Conservation (phyloP, 306 rosid species). For the cucumber (Cucumis sativus) region DNA sequence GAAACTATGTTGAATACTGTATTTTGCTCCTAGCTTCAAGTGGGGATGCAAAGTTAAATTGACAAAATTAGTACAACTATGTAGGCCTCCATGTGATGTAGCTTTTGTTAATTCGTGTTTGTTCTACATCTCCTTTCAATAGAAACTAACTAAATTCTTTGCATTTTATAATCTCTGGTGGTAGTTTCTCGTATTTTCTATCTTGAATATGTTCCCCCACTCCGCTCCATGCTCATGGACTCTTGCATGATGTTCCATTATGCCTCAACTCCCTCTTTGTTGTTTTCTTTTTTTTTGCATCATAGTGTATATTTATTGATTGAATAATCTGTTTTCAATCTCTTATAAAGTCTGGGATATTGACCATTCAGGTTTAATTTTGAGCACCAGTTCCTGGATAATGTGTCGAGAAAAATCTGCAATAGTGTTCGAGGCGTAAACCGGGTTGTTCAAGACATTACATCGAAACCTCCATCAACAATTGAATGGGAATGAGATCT, state of each 20-base stretch:
- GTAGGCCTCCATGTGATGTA: not conserved
- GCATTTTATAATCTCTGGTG: not conserved
- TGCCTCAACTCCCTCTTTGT: too few relatives aligned
- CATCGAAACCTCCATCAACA: conserved; percentile 97
- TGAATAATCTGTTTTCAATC: not conserved
- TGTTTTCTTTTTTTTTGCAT: too few relatives aligned
- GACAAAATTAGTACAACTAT: not conserved
- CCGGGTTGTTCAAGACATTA: conserved; percentile 78
- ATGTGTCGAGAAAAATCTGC: conserved; percentile 78
- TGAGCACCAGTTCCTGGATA: conserved; percentile 66
- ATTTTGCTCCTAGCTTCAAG: not conserved
- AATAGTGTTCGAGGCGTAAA: conserved; percentile 82
- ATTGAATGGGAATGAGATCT: conserved; percentile 77
- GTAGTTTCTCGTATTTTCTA: not conserved
- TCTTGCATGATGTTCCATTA: too few relatives aligned
- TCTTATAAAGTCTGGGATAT: not conserved
- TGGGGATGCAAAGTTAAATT: not conserved
- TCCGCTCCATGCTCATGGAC: too few relatives aligned
- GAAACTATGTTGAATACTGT: not conserved
- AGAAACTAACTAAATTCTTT: not conserved
- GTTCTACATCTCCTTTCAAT: too few relatives aligned
- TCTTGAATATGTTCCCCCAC: not conserved
- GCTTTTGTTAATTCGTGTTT: not conserved
- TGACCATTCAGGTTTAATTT: conserved; percentile 60
- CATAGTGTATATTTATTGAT: not conserved